A percentile compares a stretch with the other conserved stretches of the same genome.
phyloP scores from a whole-genome alignment of 192 early-diverging fungal species.

The Backusella westeae region DNA sequence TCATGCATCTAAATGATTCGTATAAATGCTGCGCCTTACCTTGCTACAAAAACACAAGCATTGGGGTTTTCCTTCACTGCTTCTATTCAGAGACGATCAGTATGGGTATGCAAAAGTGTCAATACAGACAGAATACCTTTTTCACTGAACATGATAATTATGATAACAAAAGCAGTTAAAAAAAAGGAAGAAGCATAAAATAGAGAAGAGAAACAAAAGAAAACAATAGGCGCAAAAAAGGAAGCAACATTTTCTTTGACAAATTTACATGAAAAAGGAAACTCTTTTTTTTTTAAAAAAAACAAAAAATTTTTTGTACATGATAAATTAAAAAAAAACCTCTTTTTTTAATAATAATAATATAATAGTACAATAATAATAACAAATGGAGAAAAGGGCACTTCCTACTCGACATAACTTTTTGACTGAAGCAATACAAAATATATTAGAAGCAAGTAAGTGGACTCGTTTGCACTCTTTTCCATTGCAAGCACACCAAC shows the following conservation, averaged over 20 bases:
- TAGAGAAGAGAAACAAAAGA: neutral
- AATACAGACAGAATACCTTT: neutral
- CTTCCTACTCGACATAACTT: constrained; percentile 17
- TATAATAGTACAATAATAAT: neutral
- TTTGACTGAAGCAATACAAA: constrained; percentile 18
- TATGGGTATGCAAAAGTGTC: neutral
- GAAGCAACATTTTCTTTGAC: neutral
- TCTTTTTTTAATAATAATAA: neutral
- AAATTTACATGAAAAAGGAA: neutral
- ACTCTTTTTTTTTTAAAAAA: neutral
- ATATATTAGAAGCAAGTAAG: constrained; percentile 15
- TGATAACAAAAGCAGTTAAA: neutral
- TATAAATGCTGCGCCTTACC: constrained; percentile 37
- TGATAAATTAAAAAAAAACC: neutral
- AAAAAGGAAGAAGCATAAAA: too few relatives aligned
- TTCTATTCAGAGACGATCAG: neutral
- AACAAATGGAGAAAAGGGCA: constrained; percentile 11
- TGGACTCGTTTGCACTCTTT: neutral
- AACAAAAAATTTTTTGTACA: neutral
- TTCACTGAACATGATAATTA: neutral
- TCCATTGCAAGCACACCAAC: neutral
- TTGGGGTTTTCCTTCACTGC: constrained; percentile 41
- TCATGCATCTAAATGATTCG: neutral
- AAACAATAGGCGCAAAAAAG: neutral
- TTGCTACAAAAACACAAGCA: constrained; percentile 76